Conservation (phyloP, 2,329 filamentous ascomycete genomes). For the Coniochaeta pulveracea region DNA sequence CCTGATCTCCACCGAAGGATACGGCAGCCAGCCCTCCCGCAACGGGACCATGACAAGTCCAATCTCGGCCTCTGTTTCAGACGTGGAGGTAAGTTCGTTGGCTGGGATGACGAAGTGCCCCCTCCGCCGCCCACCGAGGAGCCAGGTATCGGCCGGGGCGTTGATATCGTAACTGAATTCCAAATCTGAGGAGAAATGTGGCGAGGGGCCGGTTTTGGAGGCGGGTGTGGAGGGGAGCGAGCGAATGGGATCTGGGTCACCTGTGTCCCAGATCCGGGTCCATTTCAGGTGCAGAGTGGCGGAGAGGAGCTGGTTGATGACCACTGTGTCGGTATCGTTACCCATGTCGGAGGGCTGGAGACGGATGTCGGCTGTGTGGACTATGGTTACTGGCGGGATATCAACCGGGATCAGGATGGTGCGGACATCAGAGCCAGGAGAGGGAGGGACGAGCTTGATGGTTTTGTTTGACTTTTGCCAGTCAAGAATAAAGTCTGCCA, state of each 20-base stretch:
- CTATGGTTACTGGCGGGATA: constrained; percentile 69
- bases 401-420: constrained; percentile 84
- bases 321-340: constrained; percentile 31
- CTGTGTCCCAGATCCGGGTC: constrained; percentile 51
- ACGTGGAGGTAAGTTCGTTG: constrained; percentile 23
- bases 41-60: constrained; percentile 71
- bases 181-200: constrained; percentile 30
- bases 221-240: neutral
- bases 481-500: constrained; percentile 22
- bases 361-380: constrained; percentile 66
- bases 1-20: constrained; percentile 70
- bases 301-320: constrained; percentile 53
- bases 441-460: constrained; percentile 18
- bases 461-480: constrained; percentile 25
- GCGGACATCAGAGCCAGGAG: constrained; percentile 29
- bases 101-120: constrained; percentile 60
- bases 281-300: constrained; percentile 51
- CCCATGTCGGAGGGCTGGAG: constrained; percentile 25
- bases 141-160: constrained; percentile 65
- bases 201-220: constrained; percentile 9
- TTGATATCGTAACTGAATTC: constrained; percentile 79
- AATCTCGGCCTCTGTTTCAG: constrained; percentile 43
- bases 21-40: constrained; percentile 63
- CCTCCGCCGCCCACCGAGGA: constrained; percentile 71
- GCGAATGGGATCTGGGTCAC: constrained; percentile 19